phyloP scores from a whole-genome alignment of 345 rosid species.

The Eucalyptus erythrocorys region DNA sequence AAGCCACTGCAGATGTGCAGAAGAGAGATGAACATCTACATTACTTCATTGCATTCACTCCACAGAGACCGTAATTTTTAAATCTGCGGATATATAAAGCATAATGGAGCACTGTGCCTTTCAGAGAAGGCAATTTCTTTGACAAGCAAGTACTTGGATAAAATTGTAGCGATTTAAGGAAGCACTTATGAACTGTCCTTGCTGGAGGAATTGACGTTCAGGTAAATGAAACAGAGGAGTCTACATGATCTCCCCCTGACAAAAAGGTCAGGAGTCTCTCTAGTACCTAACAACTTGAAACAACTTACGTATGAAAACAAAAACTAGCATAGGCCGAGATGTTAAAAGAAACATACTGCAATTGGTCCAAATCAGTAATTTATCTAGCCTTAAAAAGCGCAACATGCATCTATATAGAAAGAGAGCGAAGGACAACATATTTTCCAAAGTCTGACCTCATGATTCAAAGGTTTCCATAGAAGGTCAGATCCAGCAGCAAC shows the following conservation, averaged over 20 bases:
- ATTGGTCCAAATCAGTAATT: neutral
- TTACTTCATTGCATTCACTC: neutral
- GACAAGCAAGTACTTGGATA: neutral
- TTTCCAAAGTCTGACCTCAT: constrained; percentile 45
- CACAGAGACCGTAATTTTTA: neutral
- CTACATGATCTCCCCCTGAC: neutral
- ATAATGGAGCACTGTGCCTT: neutral
- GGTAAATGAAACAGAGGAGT: neutral
- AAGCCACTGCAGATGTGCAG: neutral
- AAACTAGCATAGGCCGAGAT: neutral
- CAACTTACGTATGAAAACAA: neutral
- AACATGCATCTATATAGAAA: neutral
- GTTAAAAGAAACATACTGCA: neutral
- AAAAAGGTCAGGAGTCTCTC: neutral
- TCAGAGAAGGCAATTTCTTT: neutral
- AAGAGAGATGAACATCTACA: neutral
- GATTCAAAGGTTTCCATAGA: constrained; percentile 86
- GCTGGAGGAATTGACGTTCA: neutral
- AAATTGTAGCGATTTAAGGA: neutral
- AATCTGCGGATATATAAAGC: neutral
- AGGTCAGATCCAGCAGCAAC: constrained; percentile 82
- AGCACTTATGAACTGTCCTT: neutral
- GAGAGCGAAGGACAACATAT: neutral
- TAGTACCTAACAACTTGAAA: neutral
- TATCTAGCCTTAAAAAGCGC: neutral